Evolutionary conservation across 1,139 yeast species (phyloP), one percentile per base, ranked within the genome.

Genomic region (Diutina sp.): DNA sequence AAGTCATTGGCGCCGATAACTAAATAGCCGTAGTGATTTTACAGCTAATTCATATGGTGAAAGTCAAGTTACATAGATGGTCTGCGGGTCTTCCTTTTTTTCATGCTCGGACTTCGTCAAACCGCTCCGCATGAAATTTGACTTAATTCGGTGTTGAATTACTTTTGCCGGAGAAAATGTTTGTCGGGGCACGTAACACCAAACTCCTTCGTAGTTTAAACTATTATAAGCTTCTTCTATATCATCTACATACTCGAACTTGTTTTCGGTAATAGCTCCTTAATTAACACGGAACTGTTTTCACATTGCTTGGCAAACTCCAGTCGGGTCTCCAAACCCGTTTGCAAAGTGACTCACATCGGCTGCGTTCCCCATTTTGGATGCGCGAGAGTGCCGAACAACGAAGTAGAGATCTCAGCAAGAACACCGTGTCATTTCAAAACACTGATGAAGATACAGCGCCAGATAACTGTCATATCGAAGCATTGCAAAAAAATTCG

Each of bases 1-100:
- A 74, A 21, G 65, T 74, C 38, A 69, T 65, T 56, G 79, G 79
- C 32, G 64, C 74, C 47, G 79, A 76, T 62, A 74, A 54, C 21
- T 54, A 30, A 29, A n/a, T 12, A 35, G n/a, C 11, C 6, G 14
- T 11, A 35, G 41, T 11, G 14, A 5, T 12, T 35, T 1, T 35
- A 32, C 11, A n/a, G 14, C 5, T 35, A 4, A 35, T n/a, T 4
- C 6, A 11, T 35, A 11, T 35, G 11, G 14, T n/a, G 41, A 35
- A 35, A 5, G 6, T 12, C 11, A 11, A n/a, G 41, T 11, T 32
- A 21, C 25, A 21, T 21, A 21, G 25, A 21, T 21, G 25, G 25
- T 21, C 25, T 2, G 25, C 25, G 3, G 25, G 25, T 21, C 25
- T 21, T 21, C 41, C n/a, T 35, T 12, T 35, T 35, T 11, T 35